Evolutionary conservation across 345 rosid species (phyloP), one percentile per base, ranked within the genome.

Genomic region (Hibiscus trionum): DNA sequence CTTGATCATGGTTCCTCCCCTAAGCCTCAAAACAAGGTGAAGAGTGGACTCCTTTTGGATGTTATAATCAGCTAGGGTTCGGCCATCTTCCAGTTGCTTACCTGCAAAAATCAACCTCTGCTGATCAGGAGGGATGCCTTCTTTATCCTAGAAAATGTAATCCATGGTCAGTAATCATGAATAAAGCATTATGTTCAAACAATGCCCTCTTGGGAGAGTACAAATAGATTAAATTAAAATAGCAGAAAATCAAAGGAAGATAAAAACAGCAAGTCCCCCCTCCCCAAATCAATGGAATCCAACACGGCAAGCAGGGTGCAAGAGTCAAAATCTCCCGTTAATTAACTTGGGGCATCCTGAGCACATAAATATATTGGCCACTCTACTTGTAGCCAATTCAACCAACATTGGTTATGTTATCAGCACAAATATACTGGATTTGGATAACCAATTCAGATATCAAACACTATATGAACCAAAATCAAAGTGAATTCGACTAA

Each of bases 1-100:
- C 80, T 91, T 94, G 58, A 94, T 91, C 98, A 94, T 94, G 47
- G 97, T 94, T 37, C 98, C 97, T 66, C 98, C 98, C 70, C 97
- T 80, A 44, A 94, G 97, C 84, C 98, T 86, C 79, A 90, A 77
- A 64, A 94, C 98, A 37, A 90, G 66, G 63, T 91, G 97, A 82
- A 91, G 98, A 9, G 97, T 91, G 9, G 96, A 93, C 87, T 91
- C 98, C 87, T 90, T 93, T 68, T 90, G 96, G 81, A 93, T 91
- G 80, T 88, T 89, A 78, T 93, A 93, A 78, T 89, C 97, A 0
- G 91, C 91, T 42, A 94, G 85, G 1, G 97, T 94, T 58, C 96
- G 77, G 0, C 96, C 98, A 88, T 94, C 98, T 81, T 94, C 98
- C 69, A 91, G 84, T 72, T 94, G 96, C 80, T 91, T 94, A 10